phyloP scores from a whole-genome alignment of 148 eudicot species.

The Linanthus parryae region DNA sequence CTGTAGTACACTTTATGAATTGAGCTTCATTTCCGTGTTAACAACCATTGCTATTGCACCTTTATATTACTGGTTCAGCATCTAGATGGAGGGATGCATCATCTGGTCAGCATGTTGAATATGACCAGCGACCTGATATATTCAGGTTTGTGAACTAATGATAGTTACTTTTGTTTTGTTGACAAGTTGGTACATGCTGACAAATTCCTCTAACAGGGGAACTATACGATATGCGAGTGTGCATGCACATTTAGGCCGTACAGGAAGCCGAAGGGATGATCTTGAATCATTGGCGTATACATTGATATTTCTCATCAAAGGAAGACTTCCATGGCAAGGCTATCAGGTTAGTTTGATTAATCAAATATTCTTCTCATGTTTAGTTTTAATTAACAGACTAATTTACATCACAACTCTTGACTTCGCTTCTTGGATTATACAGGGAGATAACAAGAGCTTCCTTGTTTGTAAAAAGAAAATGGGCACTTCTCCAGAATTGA shows the following conservation, averaged over 20 bases:
- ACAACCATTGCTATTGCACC: too few species aligned
- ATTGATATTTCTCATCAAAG: constrained; percentile 74
- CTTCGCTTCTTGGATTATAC: neutral
- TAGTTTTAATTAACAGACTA: too few species aligned
- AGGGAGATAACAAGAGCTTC: constrained; percentile 92
- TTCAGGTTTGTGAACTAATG: constrained; percentile 52
- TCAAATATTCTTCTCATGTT: neutral
- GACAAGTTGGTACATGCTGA: neutral
- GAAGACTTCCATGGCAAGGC: constrained; percentile 96
- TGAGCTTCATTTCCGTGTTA: too few species aligned
- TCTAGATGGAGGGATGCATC: constrained; percentile 79
- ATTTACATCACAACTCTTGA: too few species aligned
- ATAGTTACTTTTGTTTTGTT: constrained; percentile 2
- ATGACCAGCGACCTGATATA: constrained; percentile 95
- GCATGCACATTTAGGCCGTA: constrained; percentile 96
- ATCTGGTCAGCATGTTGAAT: constrained; percentile 67
- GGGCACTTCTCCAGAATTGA: constrained; percentile 74
- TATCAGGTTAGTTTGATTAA: constrained; percentile 47
- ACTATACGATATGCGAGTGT: constrained; percentile 93
- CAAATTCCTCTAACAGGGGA: constrained; percentile 37
- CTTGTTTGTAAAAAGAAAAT: constrained; percentile 91
- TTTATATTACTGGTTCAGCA: constrained; percentile 34
- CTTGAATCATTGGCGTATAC: constrained; percentile 91
- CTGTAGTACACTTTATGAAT: neutral
- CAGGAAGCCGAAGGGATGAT: constrained; percentile 92